These are phyloP conservation scores for Fusarium sp. DNA, from an alignment of 2,329 filamentous ascomycete species.

Conservation along the genomic window DNA sequence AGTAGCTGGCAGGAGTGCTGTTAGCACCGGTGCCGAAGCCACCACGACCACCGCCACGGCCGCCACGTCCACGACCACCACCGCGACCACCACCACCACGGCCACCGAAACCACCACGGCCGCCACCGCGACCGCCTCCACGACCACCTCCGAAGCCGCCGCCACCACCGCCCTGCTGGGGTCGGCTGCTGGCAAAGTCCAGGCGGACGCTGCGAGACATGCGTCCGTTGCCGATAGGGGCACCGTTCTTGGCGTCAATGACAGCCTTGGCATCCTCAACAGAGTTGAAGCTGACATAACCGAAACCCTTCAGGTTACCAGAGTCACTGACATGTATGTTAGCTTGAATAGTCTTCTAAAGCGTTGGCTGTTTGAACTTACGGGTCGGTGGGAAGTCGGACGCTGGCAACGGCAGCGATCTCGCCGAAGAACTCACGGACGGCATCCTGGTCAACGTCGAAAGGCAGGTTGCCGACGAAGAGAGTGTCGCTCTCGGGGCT, in stretches of 20 bases:
- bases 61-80: slow-evolving; percentile 58
- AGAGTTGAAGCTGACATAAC: slow-evolving; percentile 86
- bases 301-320: slow-evolving; percentile 90
- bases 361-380: slow-evolving; percentile 54
- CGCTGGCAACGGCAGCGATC: slow-evolving; percentile 77
- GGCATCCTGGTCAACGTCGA: slow-evolving; percentile 81
- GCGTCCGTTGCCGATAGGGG: slow-evolving; percentile 71
- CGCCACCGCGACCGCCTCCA: slow-evolving; percentile 58
- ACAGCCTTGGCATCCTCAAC: slow-evolving; percentile 86
- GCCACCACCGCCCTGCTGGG: slow-evolving; percentile 67
- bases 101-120: slow-evolving; percentile 59
- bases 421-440: slow-evolving; percentile 81
- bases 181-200: slow-evolving; percentile 81
- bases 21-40: slow-evolving; percentile 37
- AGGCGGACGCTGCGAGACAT: slow-evolving; percentile 81
- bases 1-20: slow-evolving; percentile 51
- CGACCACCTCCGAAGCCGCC: slow-evolving; percentile 60
- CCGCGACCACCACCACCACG: slow-evolving; percentile 59
- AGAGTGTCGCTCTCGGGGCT: slow-evolving; percentile 87
- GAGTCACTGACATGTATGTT: slow-evolving; percentile 67
- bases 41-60: slow-evolving; percentile 36
- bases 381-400: slow-evolving; percentile 89
- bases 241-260: slow-evolving; percentile 77
- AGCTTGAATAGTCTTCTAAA: slow-evolving; percentile 9
- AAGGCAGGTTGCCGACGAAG: slow-evolving; percentile 92